Evolutionary conservation across 768 basidiomycete species (phyloP), one percentile per base, ranked within the genome.

Genomic region (Suillus spraguei): DNA sequence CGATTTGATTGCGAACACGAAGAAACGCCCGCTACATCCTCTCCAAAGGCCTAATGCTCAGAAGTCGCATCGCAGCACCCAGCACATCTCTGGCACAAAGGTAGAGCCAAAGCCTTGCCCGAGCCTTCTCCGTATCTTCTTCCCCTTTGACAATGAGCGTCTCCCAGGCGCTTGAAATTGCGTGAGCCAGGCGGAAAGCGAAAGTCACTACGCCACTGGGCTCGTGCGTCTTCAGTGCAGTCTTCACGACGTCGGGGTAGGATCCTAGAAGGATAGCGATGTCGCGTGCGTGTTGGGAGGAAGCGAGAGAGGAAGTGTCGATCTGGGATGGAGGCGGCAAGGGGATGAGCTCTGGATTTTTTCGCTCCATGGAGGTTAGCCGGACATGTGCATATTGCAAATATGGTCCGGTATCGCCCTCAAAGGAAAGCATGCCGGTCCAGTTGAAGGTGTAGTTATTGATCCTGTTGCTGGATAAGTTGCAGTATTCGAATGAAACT

Each of bases 161-260:
- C 78, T 97, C 95, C 95, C 95, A 98, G 42, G 96, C 95, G 63
- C 88, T 90, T 64, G 89, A 91, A 69, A 98, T 95, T 7, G 90
- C 88, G 70, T 97, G 97, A 50, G 88, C 86, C 42, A 98, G 81
- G 68, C 87, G 84, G 81, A 97, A 95, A 52, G 87, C 87, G 74
- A 88, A 99, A 6, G 94, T 96, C 65, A 97, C 94, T 11, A 99
- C 86, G 0, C 91, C 91, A 64, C 91, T 92, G 10, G 97, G 95
- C 76, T 99, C 95, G 68, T 90, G 89, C 22, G 87, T 90, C 75
- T 87, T 87, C 72, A 95, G 77, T 11, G 97, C 96, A 1, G 86
- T 88, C 69, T 88, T 87, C 54, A 99, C 93, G 32, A 95, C 90
- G 69, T 95, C 93, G 1, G 97, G 96, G 81, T 97, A 99, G 33